phyloP scores from a whole-genome alignment of 202 grass and related monocot species.

The Carex sylvatica region DNA sequence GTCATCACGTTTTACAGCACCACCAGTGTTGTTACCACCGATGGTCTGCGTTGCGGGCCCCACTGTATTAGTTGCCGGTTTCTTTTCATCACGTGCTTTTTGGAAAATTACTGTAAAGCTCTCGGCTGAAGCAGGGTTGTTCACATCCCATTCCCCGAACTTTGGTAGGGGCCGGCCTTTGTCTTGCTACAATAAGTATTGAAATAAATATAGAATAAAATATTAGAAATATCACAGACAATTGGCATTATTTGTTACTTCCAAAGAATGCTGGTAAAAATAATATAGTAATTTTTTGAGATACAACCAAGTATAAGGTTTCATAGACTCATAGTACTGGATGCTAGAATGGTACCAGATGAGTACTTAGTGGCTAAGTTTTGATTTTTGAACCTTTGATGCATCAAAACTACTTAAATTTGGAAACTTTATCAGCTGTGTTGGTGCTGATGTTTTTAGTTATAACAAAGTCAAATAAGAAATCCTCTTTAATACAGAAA shows the following conservation, averaged over 20 bases:
- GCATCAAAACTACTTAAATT: not conserved
- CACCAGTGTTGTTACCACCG: slow-evolving; percentile 23
- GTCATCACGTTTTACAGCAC: slow-evolving; percentile 29
- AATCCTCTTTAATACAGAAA: not conserved
- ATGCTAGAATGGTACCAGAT: not conserved
- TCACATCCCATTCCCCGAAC: slow-evolving; percentile 44
- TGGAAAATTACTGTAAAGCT: slow-evolving; percentile 44
- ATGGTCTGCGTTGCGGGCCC: slow-evolving; percentile 13
- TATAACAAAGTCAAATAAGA: not conserved
- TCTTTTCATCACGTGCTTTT: slow-evolving; percentile 47
- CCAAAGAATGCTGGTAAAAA: not conserved
- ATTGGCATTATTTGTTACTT: not conserved
- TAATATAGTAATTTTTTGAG: not conserved
- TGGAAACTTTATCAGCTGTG: not conserved
- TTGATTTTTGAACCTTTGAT: not conserved
- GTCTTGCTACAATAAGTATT: slow-evolving; percentile 28
- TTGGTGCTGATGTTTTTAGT: not conserved
- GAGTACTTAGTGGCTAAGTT: not conserved
- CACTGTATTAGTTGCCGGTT: slow-evolving; percentile 17
- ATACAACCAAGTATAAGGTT: not conserved
- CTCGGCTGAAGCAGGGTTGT: slow-evolving; percentile 46
- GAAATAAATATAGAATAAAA: not conserved
- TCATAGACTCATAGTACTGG: not conserved
- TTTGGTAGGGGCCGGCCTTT: slow-evolving; percentile 39
- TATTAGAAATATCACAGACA: not conserved